phyloP scores from a whole-genome alignment of 768 basidiomycete species.

The Collybia sp. region DNA sequence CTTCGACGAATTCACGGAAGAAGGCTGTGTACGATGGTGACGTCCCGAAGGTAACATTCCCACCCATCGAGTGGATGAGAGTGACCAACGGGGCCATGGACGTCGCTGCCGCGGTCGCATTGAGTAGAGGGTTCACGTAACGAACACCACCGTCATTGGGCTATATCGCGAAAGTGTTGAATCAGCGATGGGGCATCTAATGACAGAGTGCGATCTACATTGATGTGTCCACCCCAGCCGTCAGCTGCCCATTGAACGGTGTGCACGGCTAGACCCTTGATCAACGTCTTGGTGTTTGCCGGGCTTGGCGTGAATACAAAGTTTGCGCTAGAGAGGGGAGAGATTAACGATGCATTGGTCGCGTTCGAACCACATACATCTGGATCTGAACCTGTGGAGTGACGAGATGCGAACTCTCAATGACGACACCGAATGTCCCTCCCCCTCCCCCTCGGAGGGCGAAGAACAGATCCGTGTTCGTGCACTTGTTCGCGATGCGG shows the following conservation, averaged over 20 bases:
- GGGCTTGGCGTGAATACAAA: conserved; percentile 20
- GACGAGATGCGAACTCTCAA: conserved; percentile 31
- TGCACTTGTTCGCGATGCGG: conserved; percentile 40
- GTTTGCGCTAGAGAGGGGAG: conserved; percentile 15
- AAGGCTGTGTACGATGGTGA: too few relatives aligned
- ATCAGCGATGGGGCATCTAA: too few relatives aligned
- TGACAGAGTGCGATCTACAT: too few relatives aligned
- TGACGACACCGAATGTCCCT: conserved; percentile 41
- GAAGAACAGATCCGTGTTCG: conserved; percentile 50
- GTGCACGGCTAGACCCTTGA: conserved; percentile 31
- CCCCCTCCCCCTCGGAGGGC: conserved; percentile 47
- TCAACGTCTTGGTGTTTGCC: conserved; percentile 23
- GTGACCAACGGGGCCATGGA: too few relatives aligned
- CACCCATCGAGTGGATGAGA: too few relatives aligned
- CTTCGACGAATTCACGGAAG: too few relatives aligned
- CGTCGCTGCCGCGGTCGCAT: too few relatives aligned
- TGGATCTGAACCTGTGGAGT: conserved; percentile 31
- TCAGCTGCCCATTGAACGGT: conserved; percentile 37
- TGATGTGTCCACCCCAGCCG: conserved; percentile 38
- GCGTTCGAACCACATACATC: conserved; percentile 14
- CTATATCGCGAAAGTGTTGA: too few relatives aligned
- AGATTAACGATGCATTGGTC: too few relatives aligned
- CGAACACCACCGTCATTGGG: too few relatives aligned
- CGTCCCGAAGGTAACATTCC: too few relatives aligned
- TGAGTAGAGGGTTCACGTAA: too few relatives aligned